Evolutionary conservation across 495 filamentous ascomycete genomes (phyloP).

Genomic region (Penicillium malachiteum): DNA sequence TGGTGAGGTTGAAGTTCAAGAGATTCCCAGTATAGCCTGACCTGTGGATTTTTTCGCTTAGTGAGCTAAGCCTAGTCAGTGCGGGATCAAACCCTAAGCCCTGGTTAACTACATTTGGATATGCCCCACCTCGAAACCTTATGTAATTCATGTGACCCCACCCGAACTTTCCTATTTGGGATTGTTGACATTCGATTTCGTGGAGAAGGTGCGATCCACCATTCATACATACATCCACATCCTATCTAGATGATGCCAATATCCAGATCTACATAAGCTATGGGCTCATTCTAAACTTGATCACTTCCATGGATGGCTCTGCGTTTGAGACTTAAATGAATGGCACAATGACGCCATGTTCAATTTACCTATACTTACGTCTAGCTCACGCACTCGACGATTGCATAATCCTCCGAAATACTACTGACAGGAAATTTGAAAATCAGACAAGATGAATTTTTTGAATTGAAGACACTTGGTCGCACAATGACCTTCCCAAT

Average conservation of each 20-base stretch:
- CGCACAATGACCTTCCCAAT: constrained; percentile 3
- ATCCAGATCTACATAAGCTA: background rate
- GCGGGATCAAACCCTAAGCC: constrained; percentile 38
- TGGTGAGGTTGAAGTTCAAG: constrained; percentile 47
- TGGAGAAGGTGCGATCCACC: constrained; percentile 3
- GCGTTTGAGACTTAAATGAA: no score
- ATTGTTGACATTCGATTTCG: constrained; percentile 3
- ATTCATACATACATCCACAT: background rate
- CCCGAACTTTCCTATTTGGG: background rate
- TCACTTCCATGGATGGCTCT: no score
- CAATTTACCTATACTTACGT: no score
- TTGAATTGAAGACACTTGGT: background rate
- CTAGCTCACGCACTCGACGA: no score
- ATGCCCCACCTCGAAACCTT: background rate
- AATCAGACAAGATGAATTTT: no score
- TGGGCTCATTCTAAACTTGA: no score
- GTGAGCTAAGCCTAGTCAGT: constrained; percentile 25
- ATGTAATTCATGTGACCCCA: constrained; percentile 1
- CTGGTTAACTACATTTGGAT: constrained; percentile 25
- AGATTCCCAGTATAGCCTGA: constrained; percentile 30
- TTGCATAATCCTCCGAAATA: no score
- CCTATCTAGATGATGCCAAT: no score
- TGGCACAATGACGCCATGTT: no score
- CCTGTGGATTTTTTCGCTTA: constrained; percentile 52
- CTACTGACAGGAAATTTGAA: no score